phyloP scores from a whole-genome alignment of 495 filamentous ascomycete species.

The Polyplosphaeria fusca region DNA sequence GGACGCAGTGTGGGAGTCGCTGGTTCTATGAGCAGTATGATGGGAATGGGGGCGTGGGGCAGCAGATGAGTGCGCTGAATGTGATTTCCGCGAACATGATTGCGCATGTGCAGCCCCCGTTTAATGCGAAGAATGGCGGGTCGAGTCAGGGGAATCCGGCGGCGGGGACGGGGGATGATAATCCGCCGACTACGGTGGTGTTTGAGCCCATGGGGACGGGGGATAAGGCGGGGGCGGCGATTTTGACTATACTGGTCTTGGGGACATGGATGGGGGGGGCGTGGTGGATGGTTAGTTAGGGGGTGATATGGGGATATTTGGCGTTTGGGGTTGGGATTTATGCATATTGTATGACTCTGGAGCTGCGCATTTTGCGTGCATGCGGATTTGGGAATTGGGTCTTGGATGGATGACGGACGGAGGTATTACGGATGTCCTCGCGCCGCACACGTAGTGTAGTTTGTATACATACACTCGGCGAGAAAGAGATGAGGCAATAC shows the following conservation, averaged over 20 bases:
- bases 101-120: conserved; percentile 50
- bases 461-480: too few species aligned
- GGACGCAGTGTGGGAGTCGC: conserved; percentile 61
- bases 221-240: conserved; percentile 59
- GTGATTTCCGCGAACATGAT: conserved; percentile 53
- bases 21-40: conserved; percentile 57
- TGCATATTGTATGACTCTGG: too few species aligned
- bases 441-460: too few species aligned
- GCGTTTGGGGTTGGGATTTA: too few species aligned
- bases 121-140: conserved; percentile 66
- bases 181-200: conserved; percentile 3
- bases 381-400: too few species aligned
- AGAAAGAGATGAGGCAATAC: too few species aligned
- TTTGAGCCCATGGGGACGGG: conserved; percentile 44
- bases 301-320: too few species aligned
- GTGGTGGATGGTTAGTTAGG: conserved; percentile 46
- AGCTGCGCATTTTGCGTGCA: too few species aligned
- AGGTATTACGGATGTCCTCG: too few species aligned
- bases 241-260: conserved; percentile 54
- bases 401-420: too few species aligned
- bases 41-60: conserved; percentile 48
- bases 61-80: conserved; percentile 69
- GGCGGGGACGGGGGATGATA: conserved; percentile 53
- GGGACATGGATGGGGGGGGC: conserved; percentile 43
- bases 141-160: conserved; percentile 69